Evolutionary conservation across 768 basidiomycete species (phyloP).

Genomic region (Collybia sordida): DNA sequence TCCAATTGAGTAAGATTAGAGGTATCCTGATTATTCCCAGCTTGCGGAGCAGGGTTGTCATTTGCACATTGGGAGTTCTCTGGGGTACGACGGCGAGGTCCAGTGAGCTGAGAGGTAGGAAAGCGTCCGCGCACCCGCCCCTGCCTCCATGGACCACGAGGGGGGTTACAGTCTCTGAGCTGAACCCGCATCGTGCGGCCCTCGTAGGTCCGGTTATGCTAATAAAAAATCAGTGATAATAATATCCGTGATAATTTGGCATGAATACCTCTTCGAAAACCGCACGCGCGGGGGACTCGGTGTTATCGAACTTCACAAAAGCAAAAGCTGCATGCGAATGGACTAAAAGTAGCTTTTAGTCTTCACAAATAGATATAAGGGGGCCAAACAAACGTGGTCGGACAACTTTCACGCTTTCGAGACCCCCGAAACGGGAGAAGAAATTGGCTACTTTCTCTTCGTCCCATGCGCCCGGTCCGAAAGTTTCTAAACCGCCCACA

Average conservation of each 20-base stretch:
- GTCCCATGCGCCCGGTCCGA: conserved; percentile 65
- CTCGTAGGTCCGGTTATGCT: conserved; percentile 71
- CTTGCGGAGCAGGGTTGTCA: conserved; percentile 11
- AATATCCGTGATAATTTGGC: background rate
- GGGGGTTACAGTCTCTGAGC: conserved; percentile 64
- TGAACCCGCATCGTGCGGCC: conserved; percentile 78
- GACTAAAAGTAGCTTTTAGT: conserved; percentile 30
- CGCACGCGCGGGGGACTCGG: conserved; percentile 65
- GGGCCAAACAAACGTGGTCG: conserved; percentile 49
- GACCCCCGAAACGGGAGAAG: conserved; percentile 63
- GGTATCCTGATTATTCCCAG: conserved; percentile 1
- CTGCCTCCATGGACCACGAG: conserved; percentile 48
- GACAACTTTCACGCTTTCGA: conserved; percentile 66
- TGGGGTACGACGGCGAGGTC: conserved; percentile 23
- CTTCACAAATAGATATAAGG: background rate
- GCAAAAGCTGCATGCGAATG: conserved; percentile 73
- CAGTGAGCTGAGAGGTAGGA: conserved; percentile 23
- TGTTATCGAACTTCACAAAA: conserved; percentile 70
- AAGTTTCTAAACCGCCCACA: conserved; percentile 72
- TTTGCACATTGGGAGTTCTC: conserved; percentile 17
- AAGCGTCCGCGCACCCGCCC: conserved; percentile 45
- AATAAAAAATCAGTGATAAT: conserved; percentile 5
- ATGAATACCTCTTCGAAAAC: conserved; percentile 57
- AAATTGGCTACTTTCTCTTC: conserved; percentile 58
- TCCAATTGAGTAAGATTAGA: background rate